Conservation (phyloP, 2,329 filamentous ascomycete species). For the Thermoascus crustaceus region DNA sequence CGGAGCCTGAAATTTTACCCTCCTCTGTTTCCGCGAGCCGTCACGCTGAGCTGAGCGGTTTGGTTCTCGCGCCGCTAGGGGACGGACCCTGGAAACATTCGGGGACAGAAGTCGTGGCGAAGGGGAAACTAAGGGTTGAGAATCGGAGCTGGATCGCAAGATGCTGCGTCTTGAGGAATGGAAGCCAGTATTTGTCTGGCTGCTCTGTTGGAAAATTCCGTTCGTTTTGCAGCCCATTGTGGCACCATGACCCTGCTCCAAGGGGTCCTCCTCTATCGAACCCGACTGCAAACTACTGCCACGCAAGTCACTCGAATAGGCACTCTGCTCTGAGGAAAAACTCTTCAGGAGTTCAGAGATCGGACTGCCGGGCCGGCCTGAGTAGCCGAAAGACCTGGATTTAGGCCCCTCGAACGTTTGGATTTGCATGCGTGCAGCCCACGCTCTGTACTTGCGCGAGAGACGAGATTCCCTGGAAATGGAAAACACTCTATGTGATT, state of each 20-base stretch:
- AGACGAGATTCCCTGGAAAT: neutral
- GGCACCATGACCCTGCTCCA: neutral
- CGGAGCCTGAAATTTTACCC: constrained; percentile 1
- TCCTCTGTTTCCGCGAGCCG: neutral
- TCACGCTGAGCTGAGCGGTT: neutral
- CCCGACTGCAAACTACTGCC: neutral
- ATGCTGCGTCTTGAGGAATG: too few species aligned
- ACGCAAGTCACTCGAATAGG: neutral
- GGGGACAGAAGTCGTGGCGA: too few species aligned
- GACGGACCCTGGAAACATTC: neutral
- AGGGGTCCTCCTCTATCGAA: constrained; percentile 1
- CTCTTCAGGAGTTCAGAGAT: constrained; percentile 19
- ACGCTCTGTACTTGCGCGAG: constrained; percentile 24
- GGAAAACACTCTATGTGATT: neutral
- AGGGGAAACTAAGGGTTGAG: too few species aligned
- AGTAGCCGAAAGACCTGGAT: constrained; percentile 11
- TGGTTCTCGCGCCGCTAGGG: neutral
- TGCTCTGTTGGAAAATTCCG: neutral
- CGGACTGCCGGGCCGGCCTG: constrained; percentile 31
- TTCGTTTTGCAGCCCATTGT: neutral
- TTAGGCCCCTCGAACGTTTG: constrained; percentile 13
- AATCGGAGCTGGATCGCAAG: too few species aligned
- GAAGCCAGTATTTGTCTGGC: neutral
- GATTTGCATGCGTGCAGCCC: constrained; percentile 32
- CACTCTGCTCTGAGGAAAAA: constrained; percentile 10